Evolutionary conservation across 2,329 filamentous ascomycete genomes (phyloP).

Genomic region (Metarhizium brunneum): DNA sequence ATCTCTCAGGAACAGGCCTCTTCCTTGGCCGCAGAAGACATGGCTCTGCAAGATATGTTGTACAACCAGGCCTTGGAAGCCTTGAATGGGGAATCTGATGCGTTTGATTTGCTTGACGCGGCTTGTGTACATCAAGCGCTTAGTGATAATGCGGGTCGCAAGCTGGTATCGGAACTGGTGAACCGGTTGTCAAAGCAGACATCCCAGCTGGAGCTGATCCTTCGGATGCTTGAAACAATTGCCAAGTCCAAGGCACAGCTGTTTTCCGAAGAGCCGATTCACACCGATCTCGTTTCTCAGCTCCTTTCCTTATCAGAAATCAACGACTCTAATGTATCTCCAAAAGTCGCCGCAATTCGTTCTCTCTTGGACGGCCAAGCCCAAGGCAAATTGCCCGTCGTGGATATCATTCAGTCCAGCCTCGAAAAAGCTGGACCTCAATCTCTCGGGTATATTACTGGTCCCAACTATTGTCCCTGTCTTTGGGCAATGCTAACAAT

Average conservation of each 20-base stretch:
- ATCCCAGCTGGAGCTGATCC: constrained; percentile 16
- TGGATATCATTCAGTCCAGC: constrained; percentile 45
- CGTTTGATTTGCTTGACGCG: constrained; percentile 39
- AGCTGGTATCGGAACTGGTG: constrained; percentile 26
- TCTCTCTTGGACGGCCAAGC: constrained; percentile 35
- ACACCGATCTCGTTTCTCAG: constrained; percentile 41
- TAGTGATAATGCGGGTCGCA: constrained; percentile 21
- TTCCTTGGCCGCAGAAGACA: constrained; percentile 27
- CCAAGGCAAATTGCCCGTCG: constrained; percentile 32
- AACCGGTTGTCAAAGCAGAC: constrained; percentile 23
- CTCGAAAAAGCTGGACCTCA: constrained; percentile 38
- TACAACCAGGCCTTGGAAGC: constrained; percentile 29
- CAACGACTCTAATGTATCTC: constrained; percentile 26
- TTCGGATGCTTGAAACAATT: constrained; percentile 40
- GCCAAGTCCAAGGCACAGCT: constrained; percentile 34
- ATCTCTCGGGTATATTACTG: constrained; percentile 38
- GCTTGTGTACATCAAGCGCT: constrained; percentile 34
- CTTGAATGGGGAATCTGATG: constrained; percentile 20
- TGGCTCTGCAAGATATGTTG: constrained; percentile 38
- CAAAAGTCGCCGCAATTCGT: constrained; percentile 33
- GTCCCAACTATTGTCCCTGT: not conserved
- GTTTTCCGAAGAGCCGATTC: constrained; percentile 33
- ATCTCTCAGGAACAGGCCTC: constrained; percentile 35
- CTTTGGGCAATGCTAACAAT: constrained; percentile 1
- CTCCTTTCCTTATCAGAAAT: constrained; percentile 46